Conservation (phyloP, 805 yeast species). For the Kodamaea jinghongensis region DNA sequence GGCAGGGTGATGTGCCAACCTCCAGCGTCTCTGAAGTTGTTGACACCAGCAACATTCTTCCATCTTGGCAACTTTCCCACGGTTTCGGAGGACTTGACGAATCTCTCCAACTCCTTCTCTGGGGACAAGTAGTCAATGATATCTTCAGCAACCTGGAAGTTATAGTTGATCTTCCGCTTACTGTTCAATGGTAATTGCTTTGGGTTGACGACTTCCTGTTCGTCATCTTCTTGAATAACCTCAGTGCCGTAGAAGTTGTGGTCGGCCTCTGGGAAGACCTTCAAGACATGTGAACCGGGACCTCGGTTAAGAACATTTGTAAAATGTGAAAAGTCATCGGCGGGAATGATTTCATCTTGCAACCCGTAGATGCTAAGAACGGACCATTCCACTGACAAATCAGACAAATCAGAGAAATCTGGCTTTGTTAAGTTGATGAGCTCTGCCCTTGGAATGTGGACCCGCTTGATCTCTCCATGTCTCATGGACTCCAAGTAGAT, state of each 20-base stretch:
- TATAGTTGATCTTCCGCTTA: conserved; percentile 55
- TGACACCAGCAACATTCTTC: conserved; percentile 62
- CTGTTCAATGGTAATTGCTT: conserved; percentile 42
- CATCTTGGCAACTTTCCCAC: conserved; percentile 52
- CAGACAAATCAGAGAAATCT: conserved; percentile 40
- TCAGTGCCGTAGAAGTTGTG: conserved; percentile 71
- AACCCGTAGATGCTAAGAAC: conserved; percentile 72
- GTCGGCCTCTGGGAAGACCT: conserved; percentile 65
- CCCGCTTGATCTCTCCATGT: conserved; percentile 44
- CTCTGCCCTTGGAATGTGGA: conserved; percentile 50
- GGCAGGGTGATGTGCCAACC: conserved; percentile 56
- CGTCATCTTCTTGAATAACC: conserved; percentile 34
- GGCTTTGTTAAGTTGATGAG: conserved; percentile 47
- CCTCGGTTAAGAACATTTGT: conserved; percentile 58
- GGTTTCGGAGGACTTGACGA: conserved; percentile 33
- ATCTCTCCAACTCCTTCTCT: conserved; percentile 52
- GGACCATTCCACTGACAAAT: conserved; percentile 45
- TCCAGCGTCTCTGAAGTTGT: conserved; percentile 78
- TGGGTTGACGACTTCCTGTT: conserved; percentile 28
- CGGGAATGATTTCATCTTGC: conserved; percentile 63
- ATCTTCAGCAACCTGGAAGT: conserved; percentile 46
- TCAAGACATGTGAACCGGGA: conserved; percentile 46
- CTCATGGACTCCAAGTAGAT: conserved; percentile 37
- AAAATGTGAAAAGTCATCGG: conserved; percentile 57
- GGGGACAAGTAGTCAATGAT: conserved; percentile 50